A percentile compares a stretch with the other conserved stretches of the same genome.
phyloP scores from a whole-genome alignment of 2,329 filamentous ascomycete species.

The Colletotrichum graminicola region DNA sequence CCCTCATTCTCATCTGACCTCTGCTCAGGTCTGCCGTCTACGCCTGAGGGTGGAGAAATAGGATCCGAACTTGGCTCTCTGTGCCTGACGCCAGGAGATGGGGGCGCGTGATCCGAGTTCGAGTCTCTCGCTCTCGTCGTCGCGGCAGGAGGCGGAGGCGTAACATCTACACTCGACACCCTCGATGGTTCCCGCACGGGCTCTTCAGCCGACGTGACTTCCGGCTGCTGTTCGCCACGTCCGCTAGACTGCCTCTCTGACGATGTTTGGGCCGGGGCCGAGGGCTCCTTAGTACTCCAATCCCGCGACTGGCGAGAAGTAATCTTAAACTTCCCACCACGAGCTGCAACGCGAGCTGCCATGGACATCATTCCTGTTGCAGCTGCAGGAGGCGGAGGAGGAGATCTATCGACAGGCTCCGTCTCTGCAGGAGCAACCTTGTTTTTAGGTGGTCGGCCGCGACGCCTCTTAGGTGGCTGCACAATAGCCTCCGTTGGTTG shows the following conservation, averaged over 20 bases:
- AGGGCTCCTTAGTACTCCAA: constrained; percentile 19
- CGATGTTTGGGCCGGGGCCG: constrained; percentile 8
- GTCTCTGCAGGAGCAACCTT: constrained; percentile 13
- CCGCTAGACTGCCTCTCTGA: background rate
- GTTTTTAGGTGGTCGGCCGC: constrained; percentile 37
- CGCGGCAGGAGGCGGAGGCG: constrained; percentile 17
- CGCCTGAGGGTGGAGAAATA: constrained; percentile 15
- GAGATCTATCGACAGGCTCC: constrained; percentile 26
- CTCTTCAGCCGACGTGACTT: background rate
- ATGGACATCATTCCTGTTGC: constrained; percentile 61
- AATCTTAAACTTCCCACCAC: constrained; percentile 67
- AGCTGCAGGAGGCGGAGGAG: constrained; percentile 27
- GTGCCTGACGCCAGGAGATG: background rate
- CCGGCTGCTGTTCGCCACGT: constrained; percentile 7
- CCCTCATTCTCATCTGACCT: constrained; percentile 13
- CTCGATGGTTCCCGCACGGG: background rate
- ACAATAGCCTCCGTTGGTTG: constrained; percentile 35
- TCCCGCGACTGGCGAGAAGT: constrained; percentile 49
- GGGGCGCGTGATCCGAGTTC: constrained; percentile 26
- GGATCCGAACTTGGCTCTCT: constrained; percentile 23
- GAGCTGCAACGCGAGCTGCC: constrained; percentile 67
- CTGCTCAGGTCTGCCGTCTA: constrained; percentile 4
- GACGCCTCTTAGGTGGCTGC: constrained; percentile 31
- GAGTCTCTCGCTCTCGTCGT: constrained; percentile 4
- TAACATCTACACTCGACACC: constrained; percentile 26